Percentiles rank a stretch among this genome's conserved stretches.
phyloP scores from a whole-genome alignment of 1,284 basidiomycete species.

The Vanrija sp. region DNA sequence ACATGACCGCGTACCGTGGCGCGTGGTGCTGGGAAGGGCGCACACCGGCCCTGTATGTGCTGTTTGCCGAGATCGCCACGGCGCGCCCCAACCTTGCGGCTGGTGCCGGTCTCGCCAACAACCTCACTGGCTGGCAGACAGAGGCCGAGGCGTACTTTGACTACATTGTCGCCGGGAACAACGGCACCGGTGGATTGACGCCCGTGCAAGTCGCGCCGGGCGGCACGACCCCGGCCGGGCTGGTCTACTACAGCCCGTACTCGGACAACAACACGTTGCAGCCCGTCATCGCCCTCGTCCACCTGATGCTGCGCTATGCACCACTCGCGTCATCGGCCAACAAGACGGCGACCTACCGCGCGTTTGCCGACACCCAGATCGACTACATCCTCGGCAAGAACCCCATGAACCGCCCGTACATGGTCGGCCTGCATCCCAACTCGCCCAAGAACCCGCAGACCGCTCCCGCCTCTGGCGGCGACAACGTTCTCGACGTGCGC shows the following conservation, averaged over 20 bases:
- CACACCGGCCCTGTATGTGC: slow-evolving; percentile 66
- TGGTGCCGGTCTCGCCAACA: slow-evolving; percentile 53
- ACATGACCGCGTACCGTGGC: slow-evolving; percentile 55
- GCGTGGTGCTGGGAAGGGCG: slow-evolving; percentile 88
- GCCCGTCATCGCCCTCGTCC: slow-evolving; percentile 78
- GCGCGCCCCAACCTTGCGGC: slow-evolving; percentile 57
- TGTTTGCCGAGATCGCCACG: slow-evolving; percentile 56
- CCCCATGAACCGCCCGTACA: slow-evolving; percentile 61
- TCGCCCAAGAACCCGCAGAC: slow-evolving; percentile 83
- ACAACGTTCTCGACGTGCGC: slow-evolving; percentile 61
- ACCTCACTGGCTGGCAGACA: slow-evolving; percentile 62
- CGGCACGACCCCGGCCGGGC: slow-evolving; percentile 62
- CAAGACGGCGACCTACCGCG: slow-evolving; percentile 58
- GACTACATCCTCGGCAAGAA: slow-evolving; percentile 79
- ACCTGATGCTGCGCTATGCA: slow-evolving; percentile 71
- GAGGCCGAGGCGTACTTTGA: slow-evolving; percentile 75
- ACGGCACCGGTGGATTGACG: slow-evolving; percentile 43
- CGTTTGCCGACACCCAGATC: slow-evolving; percentile 54
- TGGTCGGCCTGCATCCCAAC: slow-evolving; percentile 79
- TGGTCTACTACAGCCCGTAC: slow-evolving; percentile 73
- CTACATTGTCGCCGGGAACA: slow-evolving; percentile 57
- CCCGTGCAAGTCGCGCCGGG: too few species aligned
- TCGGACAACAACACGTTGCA: slow-evolving; percentile 74
- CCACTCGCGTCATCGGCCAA: slow-evolving; percentile 62
- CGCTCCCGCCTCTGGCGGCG: slow-evolving; percentile 76